Evolutionary conservation across 2,329 filamentous ascomycete genomes (phyloP).

Genomic region (Trichoderma simmonsii): DNA sequence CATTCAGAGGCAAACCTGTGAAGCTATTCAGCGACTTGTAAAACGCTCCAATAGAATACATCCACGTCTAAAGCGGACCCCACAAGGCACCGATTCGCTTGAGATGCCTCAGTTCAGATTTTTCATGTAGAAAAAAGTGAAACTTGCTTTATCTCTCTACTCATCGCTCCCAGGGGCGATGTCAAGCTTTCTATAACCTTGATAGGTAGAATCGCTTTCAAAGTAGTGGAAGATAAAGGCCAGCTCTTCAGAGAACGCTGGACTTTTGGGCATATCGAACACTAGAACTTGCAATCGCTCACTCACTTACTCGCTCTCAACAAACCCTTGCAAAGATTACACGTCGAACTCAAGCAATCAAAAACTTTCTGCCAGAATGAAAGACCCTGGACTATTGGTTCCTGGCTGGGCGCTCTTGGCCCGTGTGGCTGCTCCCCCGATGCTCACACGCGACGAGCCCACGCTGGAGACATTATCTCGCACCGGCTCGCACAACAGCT

Average conservation of each 20-base stretch:
- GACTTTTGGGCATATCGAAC: neutral
- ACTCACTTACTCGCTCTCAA: neutral
- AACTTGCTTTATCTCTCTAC: neutral
- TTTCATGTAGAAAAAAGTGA: neutral
- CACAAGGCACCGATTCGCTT: neutral
- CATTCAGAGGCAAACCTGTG: neutral
- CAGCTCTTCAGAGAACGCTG: neutral
- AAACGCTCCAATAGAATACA: constrained; percentile 8
- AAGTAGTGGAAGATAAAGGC: neutral
- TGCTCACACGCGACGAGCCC: neutral
- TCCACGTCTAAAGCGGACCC: constrained; percentile 8
- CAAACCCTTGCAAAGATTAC: neutral
- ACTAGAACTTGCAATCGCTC: neutral
- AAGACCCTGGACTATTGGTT: neutral
- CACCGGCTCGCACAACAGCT: neutral
- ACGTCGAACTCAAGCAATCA: neutral
- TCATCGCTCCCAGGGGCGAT: neutral
- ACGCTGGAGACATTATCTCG: neutral
- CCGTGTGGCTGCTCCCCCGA: neutral
- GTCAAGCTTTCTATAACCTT: neutral
- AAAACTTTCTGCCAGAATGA: neutral
- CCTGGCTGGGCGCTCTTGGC: neutral
- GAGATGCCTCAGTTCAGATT: neutral
- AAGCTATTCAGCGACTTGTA: neutral
- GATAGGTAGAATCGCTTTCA: neutral